Conservation (phyloP, 192 early-diverging fungal species). For the Thamnidium elegans region DNA sequence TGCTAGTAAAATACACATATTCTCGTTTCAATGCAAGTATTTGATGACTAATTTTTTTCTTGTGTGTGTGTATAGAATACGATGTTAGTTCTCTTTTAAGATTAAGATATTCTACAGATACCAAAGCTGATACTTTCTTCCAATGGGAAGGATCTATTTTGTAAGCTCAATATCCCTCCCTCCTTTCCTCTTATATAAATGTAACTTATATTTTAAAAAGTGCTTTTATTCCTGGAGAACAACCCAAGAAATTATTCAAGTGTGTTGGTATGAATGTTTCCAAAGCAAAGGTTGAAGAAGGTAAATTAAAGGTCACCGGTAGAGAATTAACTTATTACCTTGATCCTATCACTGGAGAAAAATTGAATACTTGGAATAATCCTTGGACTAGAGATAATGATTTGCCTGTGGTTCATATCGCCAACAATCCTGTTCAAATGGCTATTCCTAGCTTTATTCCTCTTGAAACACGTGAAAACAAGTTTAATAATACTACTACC, state of each 20-base stretch:
- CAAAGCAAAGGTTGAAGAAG: background rate
- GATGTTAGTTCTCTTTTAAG: background rate
- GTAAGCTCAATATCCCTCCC: background rate
- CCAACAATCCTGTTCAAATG: conserved; percentile 24
- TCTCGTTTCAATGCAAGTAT: too few relatives aligned
- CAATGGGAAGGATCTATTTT: conserved; percentile 17
- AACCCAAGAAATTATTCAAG: conserved; percentile 12
- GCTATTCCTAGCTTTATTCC: conserved; percentile 6
- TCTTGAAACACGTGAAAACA: background rate
- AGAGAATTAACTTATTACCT: conserved; percentile 24
- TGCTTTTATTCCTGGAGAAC: conserved; percentile 11
- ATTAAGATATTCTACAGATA: conserved; percentile 8
- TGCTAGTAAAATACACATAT: too few relatives aligned
- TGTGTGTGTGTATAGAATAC: too few relatives aligned
- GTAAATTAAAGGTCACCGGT: conserved; percentile 6
- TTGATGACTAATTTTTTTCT: too few relatives aligned
- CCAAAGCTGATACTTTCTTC: conserved; percentile 15
- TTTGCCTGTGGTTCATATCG: conserved; percentile 17
- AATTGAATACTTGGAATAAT: conserved; percentile 13
- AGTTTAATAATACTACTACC: background rate
- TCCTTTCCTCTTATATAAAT: too few relatives aligned
- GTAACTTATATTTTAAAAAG: background rate
- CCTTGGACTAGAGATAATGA: conserved; percentile 15
- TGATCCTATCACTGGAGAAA: conserved; percentile 8
- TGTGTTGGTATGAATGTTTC: conserved; percentile 26